phyloP scores from a whole-genome alignment of 768 basidiomycete genomes.

The Sporobolomyces pararoseus region DNA sequence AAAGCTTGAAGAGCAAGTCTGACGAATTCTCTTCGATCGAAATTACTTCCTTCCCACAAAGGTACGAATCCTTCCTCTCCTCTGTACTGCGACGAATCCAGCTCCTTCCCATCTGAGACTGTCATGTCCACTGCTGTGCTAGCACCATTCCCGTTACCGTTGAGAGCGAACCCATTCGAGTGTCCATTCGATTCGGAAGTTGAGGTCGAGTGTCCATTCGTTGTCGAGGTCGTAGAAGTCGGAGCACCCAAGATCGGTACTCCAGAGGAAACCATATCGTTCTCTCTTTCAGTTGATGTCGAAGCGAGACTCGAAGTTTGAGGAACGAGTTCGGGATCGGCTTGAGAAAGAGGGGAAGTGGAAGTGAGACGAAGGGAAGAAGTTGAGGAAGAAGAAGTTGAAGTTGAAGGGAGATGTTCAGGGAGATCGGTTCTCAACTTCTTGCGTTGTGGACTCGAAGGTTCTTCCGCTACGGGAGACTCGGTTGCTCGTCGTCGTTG shows the following conservation, averaged over 20 bases:
- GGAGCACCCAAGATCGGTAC: background rate
- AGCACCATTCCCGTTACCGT: background rate
- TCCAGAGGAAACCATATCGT: constrained; percentile 5
- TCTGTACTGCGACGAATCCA: constrained; percentile 27
- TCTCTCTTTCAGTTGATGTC: background rate
- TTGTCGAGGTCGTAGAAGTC: background rate
- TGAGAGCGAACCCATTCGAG: background rate
- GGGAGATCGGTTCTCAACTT: background rate
- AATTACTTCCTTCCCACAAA: constrained; percentile 35
- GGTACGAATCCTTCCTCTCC: constrained; percentile 38
- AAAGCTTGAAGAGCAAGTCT: constrained; percentile 52
- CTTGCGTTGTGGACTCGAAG: background rate
- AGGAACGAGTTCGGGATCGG: background rate
- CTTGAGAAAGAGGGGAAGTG: background rate
- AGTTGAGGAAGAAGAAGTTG: background rate
- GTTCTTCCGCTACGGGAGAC: background rate
- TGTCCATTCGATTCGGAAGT: background rate
- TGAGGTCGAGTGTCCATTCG: constrained; percentile 14
- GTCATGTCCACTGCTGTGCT: background rate
- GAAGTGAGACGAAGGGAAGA: background rate
- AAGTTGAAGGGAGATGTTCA: no score
- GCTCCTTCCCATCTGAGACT: background rate
- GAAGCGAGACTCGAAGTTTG: background rate
- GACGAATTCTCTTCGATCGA: constrained; percentile 52
- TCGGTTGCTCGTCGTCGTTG: constrained; percentile 4